Base-by-base conservation (phyloP, 2,329 filamentous ascomycete species). In the Teratosphaeria epicoccoides region DNA sequence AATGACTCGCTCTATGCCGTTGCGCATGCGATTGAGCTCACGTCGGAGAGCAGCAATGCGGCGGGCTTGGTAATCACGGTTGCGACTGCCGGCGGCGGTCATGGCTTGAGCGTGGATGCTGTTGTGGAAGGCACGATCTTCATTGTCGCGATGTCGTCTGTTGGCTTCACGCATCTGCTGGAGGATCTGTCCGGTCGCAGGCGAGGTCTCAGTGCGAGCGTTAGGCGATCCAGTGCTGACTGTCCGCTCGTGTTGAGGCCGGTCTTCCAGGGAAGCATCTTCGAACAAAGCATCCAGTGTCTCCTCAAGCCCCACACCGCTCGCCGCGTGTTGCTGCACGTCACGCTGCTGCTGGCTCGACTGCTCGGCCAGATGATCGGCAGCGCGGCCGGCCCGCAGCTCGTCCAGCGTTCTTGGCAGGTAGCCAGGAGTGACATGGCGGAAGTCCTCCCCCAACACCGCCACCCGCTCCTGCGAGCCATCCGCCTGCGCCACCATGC, bases 321-420 rank as follows among this genome's bases (percentile, higher is more conserved):
- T 43, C 14, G 51, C 51, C 6, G 48, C 46, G n/a, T 24, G 44
- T 46, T 46, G 44, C 23, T 52, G 33, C 26, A 49, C 50, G 24
- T 57, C 48, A 11, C 33, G 22, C 47, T 56, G 52, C 11, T 57
- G 50, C 43, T 55, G 52, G 10, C 44, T 43, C 50, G 58, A 56
- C 14, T 50, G 54, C 40, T 61, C 58, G 44, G 62, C 63, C 25
- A 60, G 45, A 6, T 57, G 56, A 47, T 62, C 66, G 7, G 62
- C 57, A 49, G 63, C 61, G 46, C 59, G 53, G 1, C 65, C 66
- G 29, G 60, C 63, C 47, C 71, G 63, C 49, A 76, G 51, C 58
- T 76, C 70, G 47, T 74, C 70, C 22, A 75, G 49, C 11, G 72
- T 75, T 22, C 73, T 63, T 1, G 74, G 74, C 24, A 77, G 58